Evolutionary conservation across 495 filamentous ascomycete genomes (phyloP), one percentile per base, ranked within the genome.

Genomic region (Pyronema domesticum): DNA sequence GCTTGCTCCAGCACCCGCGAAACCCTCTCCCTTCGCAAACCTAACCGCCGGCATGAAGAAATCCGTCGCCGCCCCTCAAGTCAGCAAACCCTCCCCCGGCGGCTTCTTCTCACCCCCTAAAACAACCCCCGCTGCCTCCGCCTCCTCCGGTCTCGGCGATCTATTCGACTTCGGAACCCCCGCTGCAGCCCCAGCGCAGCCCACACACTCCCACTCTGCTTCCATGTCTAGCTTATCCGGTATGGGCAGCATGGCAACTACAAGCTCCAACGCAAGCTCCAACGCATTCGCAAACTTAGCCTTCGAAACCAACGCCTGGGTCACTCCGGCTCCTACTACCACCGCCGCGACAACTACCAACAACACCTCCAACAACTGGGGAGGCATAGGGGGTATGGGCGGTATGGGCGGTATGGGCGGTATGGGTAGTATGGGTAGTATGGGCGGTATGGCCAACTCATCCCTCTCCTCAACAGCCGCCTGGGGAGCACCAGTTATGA

Each of bases 161-260:
- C 73, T 95, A 7, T 94, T 95, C 60, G 88, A 88, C 57, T 78
- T 95, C 86, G 83, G 19, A 19, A 34, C 47, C 30, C 30, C 47
- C 10, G 19, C 77, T 36, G 61, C 73, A 51, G 52, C 66, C 3
- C 65, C 73, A 1, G 39, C 66, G 34, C 67, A 48, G 54, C 72
- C 30, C 37, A 54, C 48, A 57, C 49, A 51, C 70, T 49, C 53
- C 56, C 5, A 55, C 60, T 42, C 46, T 69, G 17, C 48, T 30
- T n/a, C 15, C 40, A 70, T 68, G 40, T 62, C 73, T 19, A 17
- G 23, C 30, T 50, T 36, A 17, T 30, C 23, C 1, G 23, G 23
- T 30, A 30, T 30, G 23, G 5, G 23, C 23, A 30, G 23, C 23
- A 30, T 30, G n/a, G n/a, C n/a, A n/a, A n/a, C n/a, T n/a, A n/a